Conservation (phyloP, 2,329 filamentous ascomycete genomes). For the Dactylellina sp. region DNA sequence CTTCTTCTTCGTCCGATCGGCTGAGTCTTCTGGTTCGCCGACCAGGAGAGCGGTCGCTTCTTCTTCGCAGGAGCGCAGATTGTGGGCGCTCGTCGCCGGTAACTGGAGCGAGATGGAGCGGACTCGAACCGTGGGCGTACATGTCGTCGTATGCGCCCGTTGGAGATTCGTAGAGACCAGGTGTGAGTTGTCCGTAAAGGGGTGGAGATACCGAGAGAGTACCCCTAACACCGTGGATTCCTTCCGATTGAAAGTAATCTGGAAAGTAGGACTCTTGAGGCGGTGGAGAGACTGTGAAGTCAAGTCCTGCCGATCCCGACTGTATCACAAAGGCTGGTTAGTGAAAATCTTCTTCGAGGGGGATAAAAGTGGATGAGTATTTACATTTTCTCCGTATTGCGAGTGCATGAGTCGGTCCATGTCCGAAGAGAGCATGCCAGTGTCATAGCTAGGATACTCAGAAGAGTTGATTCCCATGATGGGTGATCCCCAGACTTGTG, state of each 20-base stretch:
- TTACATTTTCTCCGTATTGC: slow-evolving; percentile 37
- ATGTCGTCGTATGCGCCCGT: slow-evolving; percentile 48
- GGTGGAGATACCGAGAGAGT: slow-evolving; percentile 38
- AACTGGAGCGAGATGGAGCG: slow-evolving; percentile 43
- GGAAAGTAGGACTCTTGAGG: slow-evolving; percentile 51
- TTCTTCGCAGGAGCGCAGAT: slow-evolving; percentile 42
- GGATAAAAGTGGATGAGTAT: background rate
- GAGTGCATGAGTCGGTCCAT: slow-evolving; percentile 49
- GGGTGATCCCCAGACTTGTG: slow-evolving; percentile 49
- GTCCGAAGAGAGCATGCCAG: slow-evolving; percentile 49
- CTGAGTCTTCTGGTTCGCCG: slow-evolving; percentile 46
- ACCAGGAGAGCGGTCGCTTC: slow-evolving; percentile 49
- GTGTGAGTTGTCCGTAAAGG: slow-evolving; percentile 22
- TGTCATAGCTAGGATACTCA: slow-evolving; percentile 39
- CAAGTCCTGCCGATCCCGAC: slow-evolving; percentile 31
- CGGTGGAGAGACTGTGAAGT: slow-evolving; percentile 49
- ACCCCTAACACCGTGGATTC: slow-evolving; percentile 25
- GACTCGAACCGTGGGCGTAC: slow-evolving; percentile 34
- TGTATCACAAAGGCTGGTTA: slow-evolving; percentile 1
- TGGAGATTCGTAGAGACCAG: slow-evolving; percentile 30
- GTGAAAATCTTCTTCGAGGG: background rate
- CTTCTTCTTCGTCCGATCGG: slow-evolving; percentile 54
- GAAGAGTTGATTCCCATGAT: slow-evolving; percentile 31
- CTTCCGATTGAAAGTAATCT: slow-evolving; percentile 46
- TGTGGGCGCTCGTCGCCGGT: slow-evolving; percentile 40